Percentiles rank a stretch among this genome's conserved stretches.
phyloP scores from a whole-genome alignment of 495 filamentous ascomycete genomes.

The Aspergillus egyptiacus region DNA sequence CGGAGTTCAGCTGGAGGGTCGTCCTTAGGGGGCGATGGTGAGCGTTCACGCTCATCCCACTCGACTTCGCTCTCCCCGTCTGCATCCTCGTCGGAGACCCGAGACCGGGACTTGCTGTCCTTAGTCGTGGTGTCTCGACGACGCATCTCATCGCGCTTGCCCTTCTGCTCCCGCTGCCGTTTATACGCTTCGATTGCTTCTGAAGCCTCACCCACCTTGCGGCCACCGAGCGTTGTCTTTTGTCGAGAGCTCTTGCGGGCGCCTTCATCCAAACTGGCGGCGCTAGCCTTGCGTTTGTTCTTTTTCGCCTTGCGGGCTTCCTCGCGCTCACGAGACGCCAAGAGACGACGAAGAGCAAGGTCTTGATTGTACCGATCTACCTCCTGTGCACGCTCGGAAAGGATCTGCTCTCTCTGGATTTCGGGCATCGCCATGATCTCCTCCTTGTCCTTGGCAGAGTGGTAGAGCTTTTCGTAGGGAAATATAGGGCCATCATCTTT shows the following conservation, averaged over 20 bases:
- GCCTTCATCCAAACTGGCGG: constrained; percentile 65
- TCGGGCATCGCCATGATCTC: constrained; percentile 84
- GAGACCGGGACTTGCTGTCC: constrained; percentile 45
- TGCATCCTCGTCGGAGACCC: constrained; percentile 56
- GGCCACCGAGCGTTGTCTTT: constrained; percentile 69
- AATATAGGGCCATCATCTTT: constrained; percentile 63
- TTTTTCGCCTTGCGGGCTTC: constrained; percentile 51
- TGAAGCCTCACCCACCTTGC: constrained; percentile 72
- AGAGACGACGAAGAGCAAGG: constrained; percentile 71
- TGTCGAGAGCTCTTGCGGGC: constrained; percentile 76
- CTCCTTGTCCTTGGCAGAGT: constrained; percentile 68
- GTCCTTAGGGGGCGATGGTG: constrained; percentile 40
- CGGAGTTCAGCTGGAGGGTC: constrained; percentile 62
- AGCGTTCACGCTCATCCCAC: constrained; percentile 54
- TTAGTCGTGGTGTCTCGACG: constrained; percentile 56
- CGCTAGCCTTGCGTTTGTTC: constrained; percentile 75
- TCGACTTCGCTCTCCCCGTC: constrained; percentile 78
- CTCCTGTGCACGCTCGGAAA: constrained; percentile 81
- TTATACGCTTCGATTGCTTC: constrained; percentile 77
- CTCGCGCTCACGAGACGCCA: constrained; percentile 62
- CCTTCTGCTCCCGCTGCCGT: constrained; percentile 77
- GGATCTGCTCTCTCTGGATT: constrained; percentile 79
- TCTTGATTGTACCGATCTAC: constrained; percentile 77
- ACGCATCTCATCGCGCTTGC: constrained; percentile 61
- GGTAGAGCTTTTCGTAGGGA: constrained; percentile 83